A percentile compares a stretch with the other conserved stretches of the same genome.
These are phyloP conservation scores for Cicer arietinum DNA, from an alignment of 306 rosid genomes.

Conservation along the genomic window DNA sequence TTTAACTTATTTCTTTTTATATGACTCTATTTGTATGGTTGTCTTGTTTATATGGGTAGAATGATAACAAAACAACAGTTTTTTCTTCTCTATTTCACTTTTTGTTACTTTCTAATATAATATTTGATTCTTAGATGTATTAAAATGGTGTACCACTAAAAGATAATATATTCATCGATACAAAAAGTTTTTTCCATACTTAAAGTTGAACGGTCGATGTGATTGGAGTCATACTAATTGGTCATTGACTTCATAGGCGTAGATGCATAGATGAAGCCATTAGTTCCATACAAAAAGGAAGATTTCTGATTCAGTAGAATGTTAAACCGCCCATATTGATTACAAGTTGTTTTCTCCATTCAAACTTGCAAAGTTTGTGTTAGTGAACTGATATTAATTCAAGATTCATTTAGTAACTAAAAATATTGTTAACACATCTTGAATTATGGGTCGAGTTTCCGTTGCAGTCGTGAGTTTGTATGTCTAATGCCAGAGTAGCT, in stretches of 20 bases:
- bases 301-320: not conserved
- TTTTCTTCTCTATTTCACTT: not conserved
- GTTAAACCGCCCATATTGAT: not conserved
- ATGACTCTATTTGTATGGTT: not conserved
- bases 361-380: slow-evolving; percentile 6
- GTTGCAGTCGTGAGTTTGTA: slow-evolving; percentile 3
- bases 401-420: not conserved
- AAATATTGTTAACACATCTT: not conserved
- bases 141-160: slow-evolving; percentile 7
- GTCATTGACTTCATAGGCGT: slow-evolving; percentile 7
- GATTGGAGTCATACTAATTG: slow-evolving; percentile 15
- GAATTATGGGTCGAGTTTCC: slow-evolving; percentile 10
- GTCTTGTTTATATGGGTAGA: slow-evolving; percentile 4
- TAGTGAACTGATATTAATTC: slow-evolving; percentile 6
- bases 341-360: slow-evolving; percentile 6
- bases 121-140: slow-evolving; percentile 1
- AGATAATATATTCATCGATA: not conserved
- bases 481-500: slow-evolving; percentile 21
- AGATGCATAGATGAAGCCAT: slow-evolving; percentile 16
- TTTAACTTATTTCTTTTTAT: not conserved
- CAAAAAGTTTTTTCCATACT: slow-evolving; percentile 13
- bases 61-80: not conserved
- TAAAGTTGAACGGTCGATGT: slow-evolving; percentile 3
- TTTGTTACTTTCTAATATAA: slow-evolving; percentile 3
- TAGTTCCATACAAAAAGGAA: not conserved